Base-by-base conservation (phyloP, 805 yeast genomes). In the Sugiyamaella floridensis region DNA sequence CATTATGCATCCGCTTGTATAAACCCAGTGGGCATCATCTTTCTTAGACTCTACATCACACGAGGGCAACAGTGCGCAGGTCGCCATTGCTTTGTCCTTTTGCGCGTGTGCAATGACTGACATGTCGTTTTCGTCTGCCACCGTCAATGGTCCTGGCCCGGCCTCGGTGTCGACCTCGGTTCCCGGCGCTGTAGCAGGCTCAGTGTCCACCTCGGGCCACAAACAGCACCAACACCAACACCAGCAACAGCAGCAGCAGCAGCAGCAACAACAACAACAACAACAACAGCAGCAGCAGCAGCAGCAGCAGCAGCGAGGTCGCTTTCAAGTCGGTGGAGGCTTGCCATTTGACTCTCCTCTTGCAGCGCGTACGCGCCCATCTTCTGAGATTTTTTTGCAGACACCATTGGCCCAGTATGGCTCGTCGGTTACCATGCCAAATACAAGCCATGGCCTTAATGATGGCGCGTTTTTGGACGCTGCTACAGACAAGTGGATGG, bases 401-500 rank as follows among this genome's bases (percentile, higher is more conserved):
- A 53, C 59, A 4, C 57, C 63, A 1, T 45, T 51, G 22, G 52
- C 53, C 32, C 49, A 48, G 41, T 43, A 40, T 29, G 20, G 41
- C 29, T 29, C 48, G 32, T 37, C 29, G 15, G 18, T 16, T 40
- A 29, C 40, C 32, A 26, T 40, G 44, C 49, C 37, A 18, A 19
- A 12, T 14, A 32, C 37, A 8, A 32, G 37, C 34, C 41, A 48
- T 14, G 32, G 20, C 40, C 42, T 15, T 16, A 40, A 14, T 18
- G 45, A n/a, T 15, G 55, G 49, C 22, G 53, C 51, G 16, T 48
- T 56, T 43, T 43, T 54, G n/a, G 63, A 61, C 32, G 55, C 43
- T 48, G 62, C 64, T 4, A 65, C 67, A 29, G 66, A 63, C 49
- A 57, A 63, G 48, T 65, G 69, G 68, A 62, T 67, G 49, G 63